phyloP scores from a whole-genome alignment of 805 yeast genomes.

The Lipomyces japonicus region DNA sequence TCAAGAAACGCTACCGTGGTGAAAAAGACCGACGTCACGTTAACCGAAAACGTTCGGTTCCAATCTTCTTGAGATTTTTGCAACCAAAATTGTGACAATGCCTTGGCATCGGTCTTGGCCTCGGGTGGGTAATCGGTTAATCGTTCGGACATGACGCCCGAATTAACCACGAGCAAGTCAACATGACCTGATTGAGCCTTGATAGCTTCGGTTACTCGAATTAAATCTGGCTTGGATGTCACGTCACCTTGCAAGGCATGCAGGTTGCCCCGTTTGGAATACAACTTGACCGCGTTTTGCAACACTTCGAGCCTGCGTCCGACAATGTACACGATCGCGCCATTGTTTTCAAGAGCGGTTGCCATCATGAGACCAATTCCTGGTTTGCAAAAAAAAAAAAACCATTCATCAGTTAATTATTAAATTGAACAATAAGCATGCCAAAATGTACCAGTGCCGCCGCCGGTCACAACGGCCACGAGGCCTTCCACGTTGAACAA shows the following conservation, averaged over 20 bases:
- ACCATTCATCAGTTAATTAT: neutral
- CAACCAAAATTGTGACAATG: slow-evolving; percentile 19
- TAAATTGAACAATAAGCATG: neutral
- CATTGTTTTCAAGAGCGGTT: slow-evolving; percentile 28
- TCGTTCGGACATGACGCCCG: slow-evolving; percentile 22
- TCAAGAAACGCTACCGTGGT: slow-evolving; percentile 29
- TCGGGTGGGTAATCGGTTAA: slow-evolving; percentile 10
- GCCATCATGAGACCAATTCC: slow-evolving; percentile 29
- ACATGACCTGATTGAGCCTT: slow-evolving; percentile 22
- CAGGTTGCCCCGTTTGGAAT: slow-evolving; percentile 26
- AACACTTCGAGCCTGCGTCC: slow-evolving; percentile 28
- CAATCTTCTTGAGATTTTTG: slow-evolving; percentile 20
- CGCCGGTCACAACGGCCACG: slow-evolving; percentile 71
- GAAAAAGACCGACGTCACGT: slow-evolving; percentile 27
- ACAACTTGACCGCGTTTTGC: slow-evolving; percentile 23
- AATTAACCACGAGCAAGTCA: slow-evolving; percentile 25
- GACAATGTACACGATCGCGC: slow-evolving; percentile 30
- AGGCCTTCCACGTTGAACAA: slow-evolving; percentile 65
- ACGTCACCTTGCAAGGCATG: slow-evolving; percentile 25
- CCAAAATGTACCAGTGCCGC: slow-evolving; percentile 49
- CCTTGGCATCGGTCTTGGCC: slow-evolving; percentile 14
- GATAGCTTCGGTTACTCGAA: slow-evolving; percentile 19
- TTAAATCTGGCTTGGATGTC: slow-evolving; percentile 20
- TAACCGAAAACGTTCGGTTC: slow-evolving; percentile 25
- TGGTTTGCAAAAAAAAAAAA: too few relatives aligned